Evolutionary conservation across 352 stramenopile genomes (phyloP).

Genomic region (Globisporangium echinulatum): DNA sequence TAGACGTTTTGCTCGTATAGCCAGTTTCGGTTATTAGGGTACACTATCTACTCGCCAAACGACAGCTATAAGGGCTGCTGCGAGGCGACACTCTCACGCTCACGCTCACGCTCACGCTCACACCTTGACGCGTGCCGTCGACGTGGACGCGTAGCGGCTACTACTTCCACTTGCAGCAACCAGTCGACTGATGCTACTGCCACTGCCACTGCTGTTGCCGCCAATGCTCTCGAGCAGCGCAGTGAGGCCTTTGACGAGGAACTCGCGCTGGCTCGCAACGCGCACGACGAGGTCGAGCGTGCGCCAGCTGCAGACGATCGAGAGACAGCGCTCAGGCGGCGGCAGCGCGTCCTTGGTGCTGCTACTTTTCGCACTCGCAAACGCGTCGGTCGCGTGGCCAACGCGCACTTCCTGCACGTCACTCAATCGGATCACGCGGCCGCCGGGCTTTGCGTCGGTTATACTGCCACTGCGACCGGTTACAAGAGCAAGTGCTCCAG

Average conservation of each 20-base stretch:
- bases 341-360: constrained; percentile 13
- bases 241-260: constrained; percentile 39
- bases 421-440: constrained; percentile 29
- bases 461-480: constrained; percentile 7
- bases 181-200: not conserved
- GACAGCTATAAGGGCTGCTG: too few species aligned
- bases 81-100: too few species aligned
- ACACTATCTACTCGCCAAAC: too few species aligned
- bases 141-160: too few species aligned
- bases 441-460: not conserved
- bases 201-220: not conserved
- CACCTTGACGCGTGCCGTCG: not conserved
- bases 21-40: too few species aligned
- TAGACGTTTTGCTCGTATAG: too few species aligned
- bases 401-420: constrained; percentile 52
- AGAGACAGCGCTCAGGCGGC: constrained; percentile 39
- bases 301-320: constrained; percentile 50
- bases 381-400: constrained; percentile 45
- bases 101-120: not conserved
- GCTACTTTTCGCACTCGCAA: constrained; percentile 12
- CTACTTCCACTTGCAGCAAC: too few species aligned
- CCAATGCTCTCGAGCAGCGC: not conserved
- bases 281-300: constrained; percentile 60
- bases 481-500: constrained; percentile 9
- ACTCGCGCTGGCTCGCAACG: constrained; percentile 38